Conservation (phyloP, 768 basidiomycete species). For the Lactarius hengduanensis region DNA sequence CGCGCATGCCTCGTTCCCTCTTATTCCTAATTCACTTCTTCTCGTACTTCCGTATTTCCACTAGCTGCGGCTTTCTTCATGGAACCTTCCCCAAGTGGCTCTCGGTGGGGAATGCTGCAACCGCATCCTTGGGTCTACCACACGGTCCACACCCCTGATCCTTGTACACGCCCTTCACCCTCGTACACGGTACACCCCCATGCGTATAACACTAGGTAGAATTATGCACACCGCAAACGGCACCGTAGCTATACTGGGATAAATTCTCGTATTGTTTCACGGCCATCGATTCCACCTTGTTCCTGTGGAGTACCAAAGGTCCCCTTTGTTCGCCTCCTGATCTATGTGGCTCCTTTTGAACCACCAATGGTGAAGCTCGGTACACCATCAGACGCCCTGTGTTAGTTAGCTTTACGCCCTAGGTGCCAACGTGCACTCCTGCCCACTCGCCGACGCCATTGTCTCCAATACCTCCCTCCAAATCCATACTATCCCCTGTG, state of each 20-base stretch:
- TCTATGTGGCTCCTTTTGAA: neutral
- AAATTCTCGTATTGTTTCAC: constrained; percentile 11
- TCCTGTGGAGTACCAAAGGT: constrained; percentile 13
- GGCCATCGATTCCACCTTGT: neutral
- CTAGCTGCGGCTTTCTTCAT: neutral
- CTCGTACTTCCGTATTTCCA: constrained; percentile 6
- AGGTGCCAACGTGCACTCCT: neutral
- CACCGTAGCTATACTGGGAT: constrained; percentile 11
- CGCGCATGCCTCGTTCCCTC: constrained; percentile 14
- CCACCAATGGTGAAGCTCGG: neutral
- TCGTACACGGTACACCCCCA: constrained; percentile 15
- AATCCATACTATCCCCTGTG: neutral
- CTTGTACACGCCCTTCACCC: constrained; percentile 10
- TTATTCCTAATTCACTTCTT: constrained; percentile 7
- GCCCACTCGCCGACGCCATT: neutral
- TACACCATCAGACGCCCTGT: neutral
- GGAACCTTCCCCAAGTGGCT: constrained; percentile 13
- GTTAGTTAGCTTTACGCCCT: constrained; percentile 10
- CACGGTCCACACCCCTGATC: constrained; percentile 8
- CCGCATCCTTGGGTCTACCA: neutral
- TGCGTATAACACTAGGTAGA: constrained; percentile 5
- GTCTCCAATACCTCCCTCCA: neutral
- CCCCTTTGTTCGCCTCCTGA: neutral
- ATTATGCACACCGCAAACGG: constrained; percentile 3
- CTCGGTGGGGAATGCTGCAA: constrained; percentile 9